phyloP scores from a whole-genome alignment of 1,284 basidiomycete species.

The Megacollybia platyphylla region DNA sequence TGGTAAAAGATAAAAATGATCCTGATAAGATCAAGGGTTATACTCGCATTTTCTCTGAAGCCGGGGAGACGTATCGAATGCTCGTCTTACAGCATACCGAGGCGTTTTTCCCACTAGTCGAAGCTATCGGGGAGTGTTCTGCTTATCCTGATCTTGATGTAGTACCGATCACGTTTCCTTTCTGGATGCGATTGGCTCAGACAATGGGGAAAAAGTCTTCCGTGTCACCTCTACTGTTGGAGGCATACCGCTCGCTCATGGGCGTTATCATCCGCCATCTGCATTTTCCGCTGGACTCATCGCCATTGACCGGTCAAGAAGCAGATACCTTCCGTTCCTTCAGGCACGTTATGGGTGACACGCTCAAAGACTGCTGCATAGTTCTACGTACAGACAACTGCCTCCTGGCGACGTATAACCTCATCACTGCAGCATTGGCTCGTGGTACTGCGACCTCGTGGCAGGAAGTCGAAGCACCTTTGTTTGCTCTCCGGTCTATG shows the following conservation, averaged over 20 bases:
- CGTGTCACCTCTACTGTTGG: constrained; percentile 58
- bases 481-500: constrained; percentile 98
- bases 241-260: constrained; percentile 80
- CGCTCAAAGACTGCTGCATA: constrained; percentile 96
- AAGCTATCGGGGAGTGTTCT: constrained; percentile 90
- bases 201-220: constrained; percentile 66
- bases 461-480: constrained; percentile 96
- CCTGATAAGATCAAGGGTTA: constrained; percentile 84
- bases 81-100: constrained; percentile 85
- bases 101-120: constrained; percentile 87
- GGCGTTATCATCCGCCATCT: constrained; percentile 83
- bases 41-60: constrained; percentile 88
- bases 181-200: constrained; percentile 92
- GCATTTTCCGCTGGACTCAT: constrained; percentile 75
- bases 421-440: constrained; percentile 67
- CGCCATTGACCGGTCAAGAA: constrained; percentile 69
- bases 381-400: constrained; percentile 86
- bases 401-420: constrained; percentile 69
- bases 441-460: constrained; percentile 50
- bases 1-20: constrained; percentile 60
- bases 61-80: constrained; percentile 89
- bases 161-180: constrained; percentile 95
- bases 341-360: constrained; percentile 98
- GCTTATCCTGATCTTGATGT: constrained; percentile 92
- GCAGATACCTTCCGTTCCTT: constrained; percentile 91